A percentile compares a stretch with the other conserved stretches of the same genome.
phyloP scores from a whole-genome alignment of 129 eudicot genomes.

The Helianthus annuus region HanXRQr2.0-SUNRISE NC_035446.2:171346191-171346690 shows the following conservation, averaged over 20 bases:
- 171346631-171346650: conserved; percentile 73
- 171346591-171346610: conserved; percentile 78
- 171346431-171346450: conserved; percentile 43
- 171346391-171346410: conserved; percentile 98
- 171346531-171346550: conserved; percentile 92
- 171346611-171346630: conserved; percentile 72
- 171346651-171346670: conserved; percentile 79
- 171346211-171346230: conserved; percentile 66
- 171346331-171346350: conserved; percentile 89
- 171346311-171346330: conserved; percentile 94
- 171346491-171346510: conserved; percentile 26
- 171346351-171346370: conserved; percentile 88
- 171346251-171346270: conserved; percentile 77
- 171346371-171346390: conserved; percentile 94
- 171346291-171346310: conserved; percentile 92
- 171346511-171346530: conserved; percentile 81
- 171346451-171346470: not conserved
- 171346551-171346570: conserved; percentile 94
- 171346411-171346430: conserved; percentile 96
- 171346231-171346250: conserved; percentile 93
- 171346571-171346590: conserved; percentile 92
- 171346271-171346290: conserved; percentile 95
- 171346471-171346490: not conserved
- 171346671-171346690: conserved; percentile 89
- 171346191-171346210: not conserved